Percentiles rank a stretch among this genome's conserved stretches.
Evolutionary conservation across 768 basidiomycete species (phyloP).

Genomic region (Macrolepiota dolichaula): DNA sequence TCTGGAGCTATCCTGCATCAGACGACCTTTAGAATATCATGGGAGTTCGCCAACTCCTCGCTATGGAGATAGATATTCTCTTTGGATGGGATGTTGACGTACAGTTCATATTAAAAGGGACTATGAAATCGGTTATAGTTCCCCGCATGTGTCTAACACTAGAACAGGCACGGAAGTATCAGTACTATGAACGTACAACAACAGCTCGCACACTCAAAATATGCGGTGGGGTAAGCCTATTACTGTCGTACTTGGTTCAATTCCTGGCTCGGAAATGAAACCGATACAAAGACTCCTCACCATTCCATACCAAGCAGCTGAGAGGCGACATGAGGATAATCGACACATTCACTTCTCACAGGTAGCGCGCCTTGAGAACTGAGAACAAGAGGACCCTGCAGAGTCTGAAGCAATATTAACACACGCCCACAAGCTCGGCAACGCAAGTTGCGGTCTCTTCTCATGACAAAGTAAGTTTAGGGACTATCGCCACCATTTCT

Average conservation of each 20-base stretch:
- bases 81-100: neutral
- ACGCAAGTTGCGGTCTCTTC: neutral
- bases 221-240: neutral
- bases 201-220: neutral
- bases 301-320: neutral
- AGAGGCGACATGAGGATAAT: neutral
- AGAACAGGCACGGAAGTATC: neutral
- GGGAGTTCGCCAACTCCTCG: neutral
- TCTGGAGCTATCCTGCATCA: neutral
- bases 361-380: neutral
- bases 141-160: neutral
- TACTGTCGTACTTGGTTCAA: neutral
- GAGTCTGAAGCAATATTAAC: neutral
- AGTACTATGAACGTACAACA: neutral
- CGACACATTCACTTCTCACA: neutral
- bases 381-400: neutral
- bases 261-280: neutral
- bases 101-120: neutral
- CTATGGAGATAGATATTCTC: neutral
- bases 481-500: constrained; percentile 6
- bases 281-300: neutral
- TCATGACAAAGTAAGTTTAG: constrained; percentile 13
- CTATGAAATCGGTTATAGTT: neutral
- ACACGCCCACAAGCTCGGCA: neutral
- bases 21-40: neutral